phyloP scores from a whole-genome alignment of 1,284 basidiomycete genomes.

The Cystobasidium pallidum region DNA sequence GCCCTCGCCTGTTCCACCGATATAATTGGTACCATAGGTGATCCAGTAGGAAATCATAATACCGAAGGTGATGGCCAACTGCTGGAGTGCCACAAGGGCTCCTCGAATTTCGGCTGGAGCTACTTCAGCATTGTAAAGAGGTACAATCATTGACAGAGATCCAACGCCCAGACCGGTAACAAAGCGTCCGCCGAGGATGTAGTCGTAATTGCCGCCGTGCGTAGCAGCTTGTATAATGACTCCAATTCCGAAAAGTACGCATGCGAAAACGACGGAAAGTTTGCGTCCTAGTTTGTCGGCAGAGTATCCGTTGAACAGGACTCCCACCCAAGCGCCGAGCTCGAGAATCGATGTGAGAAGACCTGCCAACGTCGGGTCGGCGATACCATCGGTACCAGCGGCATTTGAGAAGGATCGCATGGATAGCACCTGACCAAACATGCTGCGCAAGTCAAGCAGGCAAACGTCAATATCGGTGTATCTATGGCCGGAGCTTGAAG shows the following conservation, averaged over 20 bases:
- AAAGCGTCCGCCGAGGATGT: slow-evolving; percentile 58
- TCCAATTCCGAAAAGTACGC: slow-evolving; percentile 58
- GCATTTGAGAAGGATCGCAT: slow-evolving; percentile 50
- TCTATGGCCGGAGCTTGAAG: background rate
- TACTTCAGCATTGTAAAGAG: slow-evolving; percentile 49
- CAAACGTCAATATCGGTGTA: background rate
- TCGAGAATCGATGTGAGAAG: slow-evolving; percentile 53
- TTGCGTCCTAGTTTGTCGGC: slow-evolving; percentile 38
- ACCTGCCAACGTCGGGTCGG: slow-evolving; percentile 48
- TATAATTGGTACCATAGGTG: slow-evolving; percentile 52
- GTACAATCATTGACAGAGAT: slow-evolving; percentile 56
- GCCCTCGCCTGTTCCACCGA: slow-evolving; percentile 50
- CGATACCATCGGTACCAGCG: slow-evolving; percentile 50
- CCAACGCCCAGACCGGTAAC: slow-evolving; percentile 61
- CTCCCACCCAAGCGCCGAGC: slow-evolving; percentile 53
- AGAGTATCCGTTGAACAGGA: slow-evolving; percentile 22
- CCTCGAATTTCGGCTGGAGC: slow-evolving; percentile 49
- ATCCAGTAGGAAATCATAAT: slow-evolving; percentile 51
- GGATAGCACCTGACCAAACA: slow-evolving; percentile 53
- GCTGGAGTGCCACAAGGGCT: slow-evolving; percentile 50
- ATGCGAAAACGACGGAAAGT: slow-evolving; percentile 46
- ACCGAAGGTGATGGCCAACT: slow-evolving; percentile 51
- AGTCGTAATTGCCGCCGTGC: slow-evolving; percentile 47
- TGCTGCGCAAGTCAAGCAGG: background rate
- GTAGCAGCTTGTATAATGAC: slow-evolving; percentile 59